Base-by-base conservation (phyloP, 2,329 filamentous ascomycete genomes). In the Ceratocystis ficicola region DNA sequence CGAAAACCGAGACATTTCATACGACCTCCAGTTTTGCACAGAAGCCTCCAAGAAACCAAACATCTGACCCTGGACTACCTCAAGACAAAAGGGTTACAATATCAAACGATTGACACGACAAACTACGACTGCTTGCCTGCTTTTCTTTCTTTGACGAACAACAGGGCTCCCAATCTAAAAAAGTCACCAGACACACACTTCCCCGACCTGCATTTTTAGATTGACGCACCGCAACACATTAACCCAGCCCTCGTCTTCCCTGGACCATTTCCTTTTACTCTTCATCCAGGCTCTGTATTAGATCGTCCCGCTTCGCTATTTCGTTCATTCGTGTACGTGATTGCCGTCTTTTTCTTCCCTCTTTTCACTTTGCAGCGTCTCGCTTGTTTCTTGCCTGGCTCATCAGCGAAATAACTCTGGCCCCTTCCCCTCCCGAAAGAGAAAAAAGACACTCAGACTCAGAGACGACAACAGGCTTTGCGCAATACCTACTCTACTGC, bases 321-420 rank as follows among this genome's bases (percentile, higher is more conserved):
- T 50, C 44, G 28, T 46, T 10, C 48, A 36, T 64, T 41, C 25
- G 25, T 20, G 62, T 32, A 22, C 32, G 25, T 36, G 62, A 63
- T 46, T 46, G 28, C 36, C 62, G 12, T 22, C 17, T 44, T 61
- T 48, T 60, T 2, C 36, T 59, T 60, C 36, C 20, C 44, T 46
- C 63, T 50, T 63, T 28, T 22, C 44, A 41, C 44, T 44, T 44
- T 32, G 50, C 55, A 59, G 15, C 55, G 28, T n/a, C 30, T 63
- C 44, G 61, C 61, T 63, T 63, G 61, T 63, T 50, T 32, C 44
- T 36, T 63, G 61, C 61, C 46, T 63, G 61, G 25, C 20, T 25
- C 20, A 50, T 5, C 61, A 63, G 61, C 44, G 61, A 63, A n/a
- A 63, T 63, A 50, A 63, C 61, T 32, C n/a, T 20, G 7, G 61